Conservation (phyloP, 257 asterid species). For the Rauvolfia tetraphylla region DNA sequence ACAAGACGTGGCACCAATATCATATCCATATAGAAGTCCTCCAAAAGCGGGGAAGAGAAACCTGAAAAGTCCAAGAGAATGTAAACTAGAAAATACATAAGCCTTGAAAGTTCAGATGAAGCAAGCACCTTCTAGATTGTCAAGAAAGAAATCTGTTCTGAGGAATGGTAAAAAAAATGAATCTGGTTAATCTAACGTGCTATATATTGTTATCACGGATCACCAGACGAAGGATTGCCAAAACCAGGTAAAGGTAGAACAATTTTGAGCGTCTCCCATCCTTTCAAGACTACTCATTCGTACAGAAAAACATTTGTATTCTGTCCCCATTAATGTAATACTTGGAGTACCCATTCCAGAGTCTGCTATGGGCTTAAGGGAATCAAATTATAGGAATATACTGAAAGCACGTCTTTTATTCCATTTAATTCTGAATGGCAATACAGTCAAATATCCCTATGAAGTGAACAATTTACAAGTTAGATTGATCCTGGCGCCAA, state of each 20-base stretch:
- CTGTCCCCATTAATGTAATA: not conserved
- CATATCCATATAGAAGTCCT: slow-evolving; percentile 94
- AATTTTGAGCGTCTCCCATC: not conserved
- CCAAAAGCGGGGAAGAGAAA: slow-evolving; percentile 95
- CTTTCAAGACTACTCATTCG: not conserved
- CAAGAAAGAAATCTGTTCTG: not conserved
- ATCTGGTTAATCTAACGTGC: not conserved
- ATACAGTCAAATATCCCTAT: not conserved
- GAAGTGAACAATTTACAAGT: not conserved
- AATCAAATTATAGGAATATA: not conserved
- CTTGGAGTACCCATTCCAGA: not conserved
- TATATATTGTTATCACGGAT: not conserved
- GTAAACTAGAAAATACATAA: not conserved
- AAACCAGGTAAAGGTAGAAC: not conserved
- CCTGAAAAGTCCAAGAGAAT: slow-evolving; percentile 32
- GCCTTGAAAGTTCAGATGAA: too few species aligned
- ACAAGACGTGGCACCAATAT: slow-evolving; percentile 94
- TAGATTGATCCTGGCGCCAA: slow-evolving; percentile 1
- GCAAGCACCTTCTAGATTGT: not conserved
- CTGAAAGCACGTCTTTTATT: not conserved
- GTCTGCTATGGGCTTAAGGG: not conserved
- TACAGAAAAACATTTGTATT: not conserved
- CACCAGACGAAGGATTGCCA: not conserved
- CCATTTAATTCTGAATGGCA: not conserved
- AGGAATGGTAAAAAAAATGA: not conserved